These are phyloP conservation scores for Falciphora oryzae DNA, from an alignment of 2,329 filamentous ascomycete species.

Conservation along the genomic window DNA sequence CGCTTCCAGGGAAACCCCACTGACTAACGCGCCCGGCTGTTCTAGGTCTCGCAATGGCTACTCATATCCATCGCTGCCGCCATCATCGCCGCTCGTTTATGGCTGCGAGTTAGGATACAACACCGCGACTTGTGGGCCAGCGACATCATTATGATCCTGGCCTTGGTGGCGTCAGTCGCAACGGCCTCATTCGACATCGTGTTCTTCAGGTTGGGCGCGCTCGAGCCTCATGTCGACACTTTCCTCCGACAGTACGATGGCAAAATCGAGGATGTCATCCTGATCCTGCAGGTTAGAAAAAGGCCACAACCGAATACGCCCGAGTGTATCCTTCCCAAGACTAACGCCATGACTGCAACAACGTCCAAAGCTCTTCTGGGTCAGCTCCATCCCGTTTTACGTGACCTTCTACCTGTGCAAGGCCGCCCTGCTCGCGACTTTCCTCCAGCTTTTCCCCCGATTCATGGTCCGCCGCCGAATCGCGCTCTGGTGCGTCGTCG, in stretches of 20 bases:
- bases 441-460: neutral
- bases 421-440: slow-evolving; percentile 1
- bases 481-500: neutral
- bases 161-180: neutral
- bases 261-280: neutral
- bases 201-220: neutral
- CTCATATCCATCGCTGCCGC: neutral
- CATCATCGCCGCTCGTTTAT: neutral
- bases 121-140: neutral
- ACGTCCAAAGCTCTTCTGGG: neutral
- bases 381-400: slow-evolving; percentile 1
- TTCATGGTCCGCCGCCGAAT: neutral
- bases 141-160: neutral
- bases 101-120: neutral
- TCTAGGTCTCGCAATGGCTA: neutral
- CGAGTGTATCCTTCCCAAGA: neutral
- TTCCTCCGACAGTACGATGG: neutral
- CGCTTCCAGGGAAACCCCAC: neutral
- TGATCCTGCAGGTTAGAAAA: neutral
- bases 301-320: too few species aligned
- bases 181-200: neutral
- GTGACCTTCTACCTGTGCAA: neutral
- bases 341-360: neutral
- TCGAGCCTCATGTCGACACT: neutral
- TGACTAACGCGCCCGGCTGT: neutral